Evolutionary conservation across 176 grass and related monocot species (phyloP).

Genomic region (Alloteropsis semialata): DNA sequence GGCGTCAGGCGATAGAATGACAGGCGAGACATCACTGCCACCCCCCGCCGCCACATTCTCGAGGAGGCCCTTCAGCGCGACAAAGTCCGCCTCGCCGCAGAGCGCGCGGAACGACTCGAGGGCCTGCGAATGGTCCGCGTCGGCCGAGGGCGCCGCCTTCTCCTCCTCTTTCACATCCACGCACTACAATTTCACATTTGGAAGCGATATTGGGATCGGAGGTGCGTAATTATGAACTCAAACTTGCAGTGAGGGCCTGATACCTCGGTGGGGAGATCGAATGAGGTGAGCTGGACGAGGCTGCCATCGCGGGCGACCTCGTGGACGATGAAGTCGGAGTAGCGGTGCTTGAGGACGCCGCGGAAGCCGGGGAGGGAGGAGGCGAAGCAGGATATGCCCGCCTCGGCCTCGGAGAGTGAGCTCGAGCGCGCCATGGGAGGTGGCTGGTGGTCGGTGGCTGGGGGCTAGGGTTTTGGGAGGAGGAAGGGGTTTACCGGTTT

Average conservation of each 20-base stretch:
- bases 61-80: constrained; percentile 49
- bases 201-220: not conserved
- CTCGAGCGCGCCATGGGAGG: constrained; percentile 57
- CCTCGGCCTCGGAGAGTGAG: constrained; percentile 73
- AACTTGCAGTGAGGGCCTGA: not conserved
- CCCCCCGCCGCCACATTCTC: constrained; percentile 39
- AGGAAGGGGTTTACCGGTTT: not conserved
- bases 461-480: constrained; percentile 35
- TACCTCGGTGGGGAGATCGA: constrained; percentile 82
- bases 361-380: constrained; percentile 78
- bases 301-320: constrained; percentile 69
- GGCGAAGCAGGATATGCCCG: constrained; percentile 83
- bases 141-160: constrained; percentile 37
- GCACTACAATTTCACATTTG: constrained; percentile 34
- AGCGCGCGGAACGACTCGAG: constrained; percentile 56
- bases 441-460: constrained; percentile 10
- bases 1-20: constrained; percentile 68
- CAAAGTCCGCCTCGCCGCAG: constrained; percentile 57
- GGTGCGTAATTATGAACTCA: not conserved
- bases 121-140: constrained; percentile 58
- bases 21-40: constrained; percentile 41
- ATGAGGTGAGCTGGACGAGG: constrained; percentile 68
- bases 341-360: constrained; percentile 91
- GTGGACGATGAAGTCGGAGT: constrained; percentile 90
- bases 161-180: constrained; percentile 52